Percentiles rank a stretch among this genome's conserved stretches.
These are phyloP conservation scores for Calycina marina DNA, from an alignment of 2,329 filamentous ascomycete species.

Conservation along the genomic window DNA sequence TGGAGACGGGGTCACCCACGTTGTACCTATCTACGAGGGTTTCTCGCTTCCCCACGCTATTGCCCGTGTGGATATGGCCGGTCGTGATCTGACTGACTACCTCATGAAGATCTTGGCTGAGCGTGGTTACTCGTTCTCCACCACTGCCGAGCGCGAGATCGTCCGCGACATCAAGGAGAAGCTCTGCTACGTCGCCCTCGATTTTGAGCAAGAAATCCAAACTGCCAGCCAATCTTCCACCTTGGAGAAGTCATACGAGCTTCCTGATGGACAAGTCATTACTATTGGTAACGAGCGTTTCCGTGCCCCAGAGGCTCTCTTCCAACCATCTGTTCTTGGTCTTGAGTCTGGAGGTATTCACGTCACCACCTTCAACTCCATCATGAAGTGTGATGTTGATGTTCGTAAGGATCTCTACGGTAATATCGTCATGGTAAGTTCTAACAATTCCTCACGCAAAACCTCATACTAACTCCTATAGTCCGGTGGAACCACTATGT, in stretches of 20 bases:
- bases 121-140: constrained; percentile 99
- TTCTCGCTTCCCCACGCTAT: constrained; percentile 99
- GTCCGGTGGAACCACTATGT: constrained; percentile 99
- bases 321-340: constrained; percentile 97
- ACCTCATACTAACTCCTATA: constrained; percentile 25
- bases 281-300: constrained; percentile 99
- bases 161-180: constrained; percentile 99
- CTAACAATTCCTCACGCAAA: constrained; percentile 4
- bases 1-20: constrained; percentile 99
- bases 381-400: constrained; percentile 99
- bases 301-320: constrained; percentile 98
- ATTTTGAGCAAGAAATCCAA: constrained; percentile 99
- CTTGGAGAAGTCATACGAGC: constrained; percentile 99
- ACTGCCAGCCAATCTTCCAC: constrained; percentile 96
- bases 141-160: constrained; percentile 99
- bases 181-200: constrained; percentile 99
- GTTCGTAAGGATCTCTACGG: constrained; percentile 99
- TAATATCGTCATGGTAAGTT: constrained; percentile 99
- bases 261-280: constrained; percentile 98
- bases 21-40: constrained; percentile 99
- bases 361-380: constrained; percentile 99
- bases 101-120: constrained; percentile 99
- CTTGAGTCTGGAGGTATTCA: constrained; percentile 98
- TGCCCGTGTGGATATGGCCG: constrained; percentile 99
- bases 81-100: constrained; percentile 99